Conservation (phyloP, 306 rosid species). For the Dalbergia oliveri region DNA sequence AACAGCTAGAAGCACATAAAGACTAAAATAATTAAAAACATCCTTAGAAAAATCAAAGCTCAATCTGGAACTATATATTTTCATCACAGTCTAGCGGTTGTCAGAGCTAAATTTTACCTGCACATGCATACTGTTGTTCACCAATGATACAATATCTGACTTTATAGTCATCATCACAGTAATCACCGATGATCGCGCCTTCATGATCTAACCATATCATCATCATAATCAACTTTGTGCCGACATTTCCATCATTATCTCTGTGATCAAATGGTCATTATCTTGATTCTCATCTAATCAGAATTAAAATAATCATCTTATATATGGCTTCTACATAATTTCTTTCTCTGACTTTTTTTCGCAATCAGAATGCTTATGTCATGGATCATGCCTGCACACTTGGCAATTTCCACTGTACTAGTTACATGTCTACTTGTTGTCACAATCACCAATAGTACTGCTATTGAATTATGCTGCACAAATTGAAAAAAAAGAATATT, state of each 20-base stretch:
- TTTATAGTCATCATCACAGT: background rate
- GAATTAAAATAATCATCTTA: constrained; percentile 10
- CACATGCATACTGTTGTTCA: background rate
- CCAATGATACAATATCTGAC: background rate
- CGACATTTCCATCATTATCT: constrained; percentile 13
- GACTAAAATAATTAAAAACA: background rate
- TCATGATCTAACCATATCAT: constrained; percentile 10
- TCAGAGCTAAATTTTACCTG: too few species aligned
- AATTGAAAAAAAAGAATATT: background rate
- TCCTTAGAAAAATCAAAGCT: constrained; percentile 4
- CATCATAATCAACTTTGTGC: constrained; percentile 12
- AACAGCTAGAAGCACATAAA: background rate
- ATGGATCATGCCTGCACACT: constrained; percentile 43
- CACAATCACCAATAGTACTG: constrained; percentile 33
- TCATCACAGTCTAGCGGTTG: background rate
- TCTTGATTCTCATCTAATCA: constrained; percentile 12
- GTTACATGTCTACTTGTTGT: constrained; percentile 27
- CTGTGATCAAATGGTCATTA: constrained; percentile 8
- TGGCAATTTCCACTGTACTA: constrained; percentile 24
- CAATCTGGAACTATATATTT: background rate
- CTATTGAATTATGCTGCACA: constrained; percentile 30
- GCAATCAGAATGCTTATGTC: constrained; percentile 37
- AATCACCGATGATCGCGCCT: constrained; percentile 8
- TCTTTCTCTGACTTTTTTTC: constrained; percentile 34
- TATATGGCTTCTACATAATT: constrained; percentile 15